phyloP scores from a whole-genome alignment of 2,329 filamentous ascomycete species.

The Botrytis squamosa region DNA sequence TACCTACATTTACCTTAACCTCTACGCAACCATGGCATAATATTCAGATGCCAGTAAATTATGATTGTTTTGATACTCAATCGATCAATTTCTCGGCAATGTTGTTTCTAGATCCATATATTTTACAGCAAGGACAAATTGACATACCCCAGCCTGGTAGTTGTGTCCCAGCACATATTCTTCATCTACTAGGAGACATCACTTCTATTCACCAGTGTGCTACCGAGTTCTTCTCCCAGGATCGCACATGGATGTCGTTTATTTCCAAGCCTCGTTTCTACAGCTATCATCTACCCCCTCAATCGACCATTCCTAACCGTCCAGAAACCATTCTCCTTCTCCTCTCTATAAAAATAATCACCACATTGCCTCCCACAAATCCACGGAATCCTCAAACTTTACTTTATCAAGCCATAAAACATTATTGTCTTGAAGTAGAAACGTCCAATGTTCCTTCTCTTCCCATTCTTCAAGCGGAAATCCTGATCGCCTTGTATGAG shows the following conservation, averaged over 20 bases:
- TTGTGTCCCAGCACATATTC: background rate
- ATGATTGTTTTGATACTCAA: background rate
- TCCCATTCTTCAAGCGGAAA: background rate
- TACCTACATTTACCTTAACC: background rate
- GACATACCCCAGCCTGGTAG: background rate
- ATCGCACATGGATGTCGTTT: background rate
- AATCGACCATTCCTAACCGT: background rate
- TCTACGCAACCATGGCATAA: background rate
- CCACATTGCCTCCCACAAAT: background rate
- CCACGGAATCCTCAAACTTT: background rate
- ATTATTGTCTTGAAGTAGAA: background rate
- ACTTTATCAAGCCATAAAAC: background rate
- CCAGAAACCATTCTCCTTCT: background rate
- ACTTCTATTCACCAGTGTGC: background rate
- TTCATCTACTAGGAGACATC: background rate
- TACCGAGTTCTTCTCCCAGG: background rate
- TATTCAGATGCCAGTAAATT: background rate
- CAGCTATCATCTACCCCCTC: background rate
- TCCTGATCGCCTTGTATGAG: background rate
- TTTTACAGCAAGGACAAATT: background rate
- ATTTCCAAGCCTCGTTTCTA: background rate
- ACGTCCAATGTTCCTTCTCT: background rate
- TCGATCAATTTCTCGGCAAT: background rate
- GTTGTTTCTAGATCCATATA: background rate
- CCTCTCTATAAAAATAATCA: background rate